phyloP scores from a whole-genome alignment of 192 early-diverging fungal genomes.

The Rhizoclosmatium globosum region DNA sequence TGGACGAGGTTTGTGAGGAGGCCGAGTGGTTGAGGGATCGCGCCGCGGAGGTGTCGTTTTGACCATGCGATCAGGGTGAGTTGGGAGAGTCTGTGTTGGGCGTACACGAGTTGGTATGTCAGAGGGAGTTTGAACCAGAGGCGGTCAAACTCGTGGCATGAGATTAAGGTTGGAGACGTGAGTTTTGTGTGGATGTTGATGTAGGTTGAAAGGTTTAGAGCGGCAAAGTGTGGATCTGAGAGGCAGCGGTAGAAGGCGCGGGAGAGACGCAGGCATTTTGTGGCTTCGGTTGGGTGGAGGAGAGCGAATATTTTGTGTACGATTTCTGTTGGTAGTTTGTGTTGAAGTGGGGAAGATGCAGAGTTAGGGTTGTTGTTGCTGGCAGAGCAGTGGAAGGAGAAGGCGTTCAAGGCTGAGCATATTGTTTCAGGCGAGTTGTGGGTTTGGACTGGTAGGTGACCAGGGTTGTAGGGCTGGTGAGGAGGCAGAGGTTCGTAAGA shows the following conservation, averaged over 20 bases:
- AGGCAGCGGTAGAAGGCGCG: not conserved
- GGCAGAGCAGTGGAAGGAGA: no score
- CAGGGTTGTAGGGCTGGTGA: no score
- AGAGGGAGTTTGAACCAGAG: not conserved
- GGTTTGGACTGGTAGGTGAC: no score
- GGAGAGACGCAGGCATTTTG: not conserved
- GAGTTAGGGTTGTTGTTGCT: no score
- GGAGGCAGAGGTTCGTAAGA: no score
- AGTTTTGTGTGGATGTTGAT: not conserved
- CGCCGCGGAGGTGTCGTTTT: not conserved
- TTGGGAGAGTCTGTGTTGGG: not conserved
- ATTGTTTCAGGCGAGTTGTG: no score
- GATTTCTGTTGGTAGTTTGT: not conserved
- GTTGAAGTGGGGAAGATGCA: no score
- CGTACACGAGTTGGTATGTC: not conserved
- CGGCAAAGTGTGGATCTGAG: constrained; percentile 8
- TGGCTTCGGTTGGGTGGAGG: not conserved
- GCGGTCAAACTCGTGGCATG: not conserved
- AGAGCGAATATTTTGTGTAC: constrained; percentile 4
- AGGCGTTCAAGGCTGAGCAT: no score
- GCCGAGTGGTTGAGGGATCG: not conserved
- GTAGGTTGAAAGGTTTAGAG: not conserved
- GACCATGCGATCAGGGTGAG: not conserved
- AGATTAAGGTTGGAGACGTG: not conserved
- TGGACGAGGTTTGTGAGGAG: not conserved